Base-by-base conservation (phyloP, 305 asterid species). In the Ajuga reptans region DNA sequence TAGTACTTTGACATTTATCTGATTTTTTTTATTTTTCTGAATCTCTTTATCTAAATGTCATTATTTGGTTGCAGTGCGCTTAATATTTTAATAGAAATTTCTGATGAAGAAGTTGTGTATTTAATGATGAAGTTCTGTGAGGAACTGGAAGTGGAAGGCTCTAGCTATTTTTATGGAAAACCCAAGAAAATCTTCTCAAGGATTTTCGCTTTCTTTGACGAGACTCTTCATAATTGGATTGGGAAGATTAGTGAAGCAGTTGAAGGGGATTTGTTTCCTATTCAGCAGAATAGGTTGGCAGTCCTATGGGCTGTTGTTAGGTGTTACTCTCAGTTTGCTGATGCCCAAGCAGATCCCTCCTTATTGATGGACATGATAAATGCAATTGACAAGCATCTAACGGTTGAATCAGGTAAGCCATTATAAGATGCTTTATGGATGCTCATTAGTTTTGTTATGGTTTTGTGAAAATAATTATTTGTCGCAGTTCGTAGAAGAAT, bases 261-360 rank as follows among this genome's bases (percentile, higher is more conserved):
- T 41, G 69, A 76, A 47, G 80, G 82, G 72, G 75, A 72, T 66
- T 42, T 66, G 47, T 66, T 67, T 45, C 70, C 79, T 15, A 55
- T 67, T 75, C 79, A 80, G 67, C 85, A 78, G 74, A 75, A 79
- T 73, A 78, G 66, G 51, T 74, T 87, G 84, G 91, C 96, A 57
- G 79, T 82, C 53, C 76, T 91, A 31, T 94, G 98, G 98, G 99
- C 90, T 65, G 84, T 88, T 74, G 60, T 86, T 74, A 66, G 73
- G 54, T 91, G 97, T 83, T 89, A 86, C 81, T 79, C 95, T 70
- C 81, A 82, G 60, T 29, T 86, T 52, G 67, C 74, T 63, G 81
- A 80, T 71, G 79, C 71, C 36, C 81, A 84, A 77, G 84, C 66
- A 55, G 80, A 77, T 68, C 81, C 75, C 27, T 73, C 86, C 27